Base-by-base conservation (phyloP, 1,139 yeast genomes). In the Taphrina communis region DNA sequence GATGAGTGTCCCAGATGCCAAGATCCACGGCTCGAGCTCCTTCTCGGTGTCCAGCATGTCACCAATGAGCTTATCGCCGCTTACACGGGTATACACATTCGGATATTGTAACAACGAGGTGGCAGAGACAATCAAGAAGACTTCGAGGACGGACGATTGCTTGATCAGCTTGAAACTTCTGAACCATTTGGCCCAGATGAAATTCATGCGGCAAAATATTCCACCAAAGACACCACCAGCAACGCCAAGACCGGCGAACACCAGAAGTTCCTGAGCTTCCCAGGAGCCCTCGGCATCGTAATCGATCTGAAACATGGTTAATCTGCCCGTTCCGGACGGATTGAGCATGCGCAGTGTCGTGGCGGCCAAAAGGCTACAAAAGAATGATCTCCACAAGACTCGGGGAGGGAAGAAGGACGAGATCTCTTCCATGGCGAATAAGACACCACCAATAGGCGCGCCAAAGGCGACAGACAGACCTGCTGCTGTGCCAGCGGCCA, bases 381-480 rank as follows among this genome's bases (percentile, higher is more conserved):
- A 83, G 75, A 86, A 86, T 60, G 85, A 82, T 67, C 86, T 83
- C 75, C 86, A 85, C 36, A 86, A 77, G 70, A 86, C 88, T 70
- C 83, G 83, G 6, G 87, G 85, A 4, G 88, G 85, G 52, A 86
- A 79, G 71, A 85, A 84, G 73, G 86, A 85, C 72, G 86, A 84
- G 46, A 87, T 87, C 72, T 87, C 90, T 73, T 87, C 91, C 56
- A 87, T 79, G 35, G 87, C 84, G 75, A 87, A 87, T 39, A 87
- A 75, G 1, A 87, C 90, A 1, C 90, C 90, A 4, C 90, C 90
- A 68, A 87, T 79, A 0, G 90, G 90, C 1, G 87, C 83, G 0
- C 90, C 90, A 78, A 87, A 87, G 0, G 90, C 89, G 36, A 87
- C 81, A 4, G 90, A 88, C 11, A 87, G 89, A 6, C 90, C 90